phyloP scores from a whole-genome alignment of 2,329 filamentous ascomycete species.

The Coleophoma eucalyptorum region DNA sequence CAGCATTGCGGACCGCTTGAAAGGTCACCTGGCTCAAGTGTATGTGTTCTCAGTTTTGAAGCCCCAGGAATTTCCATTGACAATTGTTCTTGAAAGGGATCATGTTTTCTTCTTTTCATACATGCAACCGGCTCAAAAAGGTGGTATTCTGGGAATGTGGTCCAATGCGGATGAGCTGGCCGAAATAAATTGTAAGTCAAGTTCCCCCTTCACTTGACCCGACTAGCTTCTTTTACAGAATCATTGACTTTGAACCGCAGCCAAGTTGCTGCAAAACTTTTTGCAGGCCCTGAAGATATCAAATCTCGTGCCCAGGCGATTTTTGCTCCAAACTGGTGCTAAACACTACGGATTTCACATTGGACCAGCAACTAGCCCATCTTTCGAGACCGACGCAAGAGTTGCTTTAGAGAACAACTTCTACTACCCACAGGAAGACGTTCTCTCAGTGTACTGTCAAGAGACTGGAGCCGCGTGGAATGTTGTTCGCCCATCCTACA shows the following conservation, averaged over 20 bases:
- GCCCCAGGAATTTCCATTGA: no score
- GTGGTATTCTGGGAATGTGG: background rate
- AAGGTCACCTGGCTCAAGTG: background rate
- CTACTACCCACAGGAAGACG: conserved; percentile 51
- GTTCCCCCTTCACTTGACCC: conserved; percentile 3
- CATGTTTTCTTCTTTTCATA: conserved; percentile 6
- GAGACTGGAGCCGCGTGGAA: conserved; percentile 37
- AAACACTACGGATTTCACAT: conserved; percentile 23
- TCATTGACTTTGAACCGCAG: conserved; percentile 22
- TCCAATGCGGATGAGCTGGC: conserved; percentile 3
- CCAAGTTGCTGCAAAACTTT: conserved; percentile 28
- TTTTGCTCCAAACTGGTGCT: no score
- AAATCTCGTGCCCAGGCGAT: no score
- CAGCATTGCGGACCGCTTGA: background rate
- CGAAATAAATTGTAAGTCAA: background rate
- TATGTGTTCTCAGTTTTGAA: no score
- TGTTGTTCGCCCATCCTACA: conserved; percentile 42
- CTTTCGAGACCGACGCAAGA: conserved; percentile 41
- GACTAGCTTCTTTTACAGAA: background rate
- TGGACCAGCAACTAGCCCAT: conserved; percentile 30
- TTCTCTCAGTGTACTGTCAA: conserved; percentile 37
- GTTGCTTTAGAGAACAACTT: conserved; percentile 44
- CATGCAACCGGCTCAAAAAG: background rate
- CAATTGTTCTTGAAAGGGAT: background rate
- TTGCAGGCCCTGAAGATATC: no score